phyloP scores from a whole-genome alignment of 768 basidiomycete genomes.

The Mycena pura region DNA sequence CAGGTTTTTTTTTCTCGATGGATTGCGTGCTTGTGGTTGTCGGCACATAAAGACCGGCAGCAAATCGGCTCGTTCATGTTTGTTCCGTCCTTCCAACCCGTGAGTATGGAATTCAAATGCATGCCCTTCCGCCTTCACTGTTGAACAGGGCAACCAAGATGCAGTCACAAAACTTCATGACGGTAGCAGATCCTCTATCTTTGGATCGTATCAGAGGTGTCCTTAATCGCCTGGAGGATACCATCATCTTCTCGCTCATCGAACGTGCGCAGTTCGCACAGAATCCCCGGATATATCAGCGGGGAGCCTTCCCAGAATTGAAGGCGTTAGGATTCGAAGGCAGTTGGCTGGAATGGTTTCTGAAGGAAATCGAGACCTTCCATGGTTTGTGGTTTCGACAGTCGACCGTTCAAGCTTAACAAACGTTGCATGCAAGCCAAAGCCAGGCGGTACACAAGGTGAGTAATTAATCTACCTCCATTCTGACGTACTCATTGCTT shows the following conservation, averaged over 20 bases:
- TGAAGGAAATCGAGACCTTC: slow-evolving; percentile 93
- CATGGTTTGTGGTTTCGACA: slow-evolving; percentile 74
- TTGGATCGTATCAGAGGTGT: slow-evolving; percentile 89
- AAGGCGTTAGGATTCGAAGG: slow-evolving; percentile 76
- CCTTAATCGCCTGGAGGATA: slow-evolving; percentile 92
- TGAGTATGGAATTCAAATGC: too few relatives aligned
- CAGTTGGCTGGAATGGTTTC: slow-evolving; percentile 97
- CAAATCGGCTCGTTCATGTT: too few relatives aligned
- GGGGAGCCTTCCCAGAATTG: slow-evolving; percentile 81
- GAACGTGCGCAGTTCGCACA: slow-evolving; percentile 97
- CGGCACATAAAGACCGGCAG: too few relatives aligned
- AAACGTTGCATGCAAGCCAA: slow-evolving; percentile 66
- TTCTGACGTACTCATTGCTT: neutral
- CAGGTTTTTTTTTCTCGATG: too few relatives aligned
- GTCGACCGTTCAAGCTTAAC: slow-evolving; percentile 1
- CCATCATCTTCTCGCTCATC: slow-evolving; percentile 97
- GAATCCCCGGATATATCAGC: slow-evolving; percentile 88
- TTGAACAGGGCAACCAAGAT: slow-evolving; percentile 38
- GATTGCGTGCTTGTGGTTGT: too few relatives aligned
- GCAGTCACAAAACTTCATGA: slow-evolving; percentile 74
- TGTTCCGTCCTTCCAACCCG: too few relatives aligned
- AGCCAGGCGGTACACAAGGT: slow-evolving; percentile 95
- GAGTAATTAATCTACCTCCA: neutral
- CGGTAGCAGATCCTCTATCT: slow-evolving; percentile 82
- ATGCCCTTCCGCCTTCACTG: neutral